Percentiles rank a stretch among this genome's conserved stretches.
These are phyloP conservation scores for Talaromyces sp. DNA, from an alignment of 2,329 filamentous ascomycete genomes.

Conservation along the genomic window DNA sequence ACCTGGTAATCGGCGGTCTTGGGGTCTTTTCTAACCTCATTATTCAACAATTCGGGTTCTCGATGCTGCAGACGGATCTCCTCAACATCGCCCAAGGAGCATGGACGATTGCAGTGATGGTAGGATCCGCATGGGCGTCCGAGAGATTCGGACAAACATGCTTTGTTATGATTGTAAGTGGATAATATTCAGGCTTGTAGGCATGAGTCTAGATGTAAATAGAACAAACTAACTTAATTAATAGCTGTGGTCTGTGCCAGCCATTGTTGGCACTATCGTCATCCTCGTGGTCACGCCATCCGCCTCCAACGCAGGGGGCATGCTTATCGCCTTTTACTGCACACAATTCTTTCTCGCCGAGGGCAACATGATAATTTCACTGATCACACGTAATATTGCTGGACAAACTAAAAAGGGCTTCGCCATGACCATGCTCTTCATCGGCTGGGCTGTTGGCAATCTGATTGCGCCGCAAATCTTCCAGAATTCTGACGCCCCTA, in stretches of 20 bases:
- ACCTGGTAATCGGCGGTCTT: conserved; percentile 21
- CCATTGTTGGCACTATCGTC: conserved; percentile 64
- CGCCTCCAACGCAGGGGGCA: conserved; percentile 54
- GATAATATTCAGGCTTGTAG: too few relatives aligned
- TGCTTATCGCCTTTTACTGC: conserved; percentile 67
- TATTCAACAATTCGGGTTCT: conserved; percentile 62
- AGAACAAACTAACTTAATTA: too few relatives aligned
- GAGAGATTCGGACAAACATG: background rate
- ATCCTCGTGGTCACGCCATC: conserved; percentile 58
- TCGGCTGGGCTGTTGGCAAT: conserved; percentile 39
- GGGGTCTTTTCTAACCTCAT: conserved; percentile 49
- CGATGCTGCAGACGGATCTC: conserved; percentile 60
- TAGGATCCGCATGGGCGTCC: conserved; percentile 53
- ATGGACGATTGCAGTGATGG: conserved; percentile 65
- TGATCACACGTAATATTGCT: conserved; percentile 38
- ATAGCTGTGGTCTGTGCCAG: conserved; percentile 51
- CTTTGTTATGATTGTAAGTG: conserved; percentile 36
- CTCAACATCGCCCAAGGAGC: conserved; percentile 67
- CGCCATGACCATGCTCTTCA: conserved; percentile 35
- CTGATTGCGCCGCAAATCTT: conserved; percentile 45
- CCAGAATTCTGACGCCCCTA: conserved; percentile 35
- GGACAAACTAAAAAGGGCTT: conserved; percentile 46
- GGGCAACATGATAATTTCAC: conserved; percentile 45
- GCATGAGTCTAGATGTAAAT: too few relatives aligned
- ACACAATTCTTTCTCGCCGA: conserved; percentile 65